Base-by-base conservation (phyloP, 2,329 filamentous ascomycete genomes). In the Trichoderma asperellum region DNA sequence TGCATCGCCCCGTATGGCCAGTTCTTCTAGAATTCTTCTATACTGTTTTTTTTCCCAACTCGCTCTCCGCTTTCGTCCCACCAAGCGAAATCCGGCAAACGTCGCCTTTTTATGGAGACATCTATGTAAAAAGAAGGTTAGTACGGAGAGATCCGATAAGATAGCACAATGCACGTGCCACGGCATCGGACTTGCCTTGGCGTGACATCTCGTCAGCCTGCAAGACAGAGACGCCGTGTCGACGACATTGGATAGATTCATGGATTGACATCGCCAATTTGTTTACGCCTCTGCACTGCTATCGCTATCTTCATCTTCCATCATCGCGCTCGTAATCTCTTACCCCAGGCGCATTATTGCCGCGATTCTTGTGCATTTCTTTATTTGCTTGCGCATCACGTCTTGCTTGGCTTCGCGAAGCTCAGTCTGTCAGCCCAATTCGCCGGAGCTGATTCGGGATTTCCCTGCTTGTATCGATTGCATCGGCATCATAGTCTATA, bases 181-280 rank as follows among this genome's bases (percentile, higher is more conserved):
- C 58, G 52, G 37, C 66, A 21, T 56, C 66, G 58, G 58, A 62
- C 58, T 55, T 56, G 66, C 66, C 62, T 52, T 57, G 66, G 58
- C 66, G 66, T 68, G 66, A 68, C 66, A 68, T 68, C 56, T 55
- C 65, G 57, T 68, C 65, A 68, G 56, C 61, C 56, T 32, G 57
- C 65, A 60, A 56, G 57, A 34, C 34, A 35, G 24, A 47, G 57
- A 34, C 11, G 55, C n/a, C 47, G 29, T 37, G 32, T 52, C 29
- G n/a, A 64, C 40, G 34, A 43, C 40, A 21, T 65, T 58, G 56
- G 32, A 47, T 37, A n/a, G 21, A 32, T 58, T 29, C 63, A 47
- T 56, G 63, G 49, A 68, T 68, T 61, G 56, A 68, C 43, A 60
- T 49, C 43, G 65, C 65, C 37, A 53, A 35, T 27, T 68, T 49